A percentile compares a stretch with the other conserved stretches of the same genome.
These are phyloP conservation scores for Mortierella hygrophila DNA, from an alignment of 192 early-diverging fungal genomes.

Conservation along the genomic window DNA sequence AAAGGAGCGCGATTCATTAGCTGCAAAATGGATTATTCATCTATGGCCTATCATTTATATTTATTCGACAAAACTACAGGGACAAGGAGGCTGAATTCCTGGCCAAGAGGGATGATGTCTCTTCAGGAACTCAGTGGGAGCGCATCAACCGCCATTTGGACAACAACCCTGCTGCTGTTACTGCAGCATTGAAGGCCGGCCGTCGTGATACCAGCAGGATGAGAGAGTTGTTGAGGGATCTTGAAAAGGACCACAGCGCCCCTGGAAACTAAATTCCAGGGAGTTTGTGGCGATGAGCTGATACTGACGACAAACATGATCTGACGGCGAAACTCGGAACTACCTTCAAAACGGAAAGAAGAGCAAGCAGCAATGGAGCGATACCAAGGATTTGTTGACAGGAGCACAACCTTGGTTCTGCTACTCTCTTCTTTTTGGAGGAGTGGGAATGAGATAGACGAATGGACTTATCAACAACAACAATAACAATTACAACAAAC, in stretches of 20 bases:
- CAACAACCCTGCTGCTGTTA: slow-evolving; percentile 58
- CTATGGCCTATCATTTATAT: neutral
- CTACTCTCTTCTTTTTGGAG: neutral
- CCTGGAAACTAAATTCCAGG: slow-evolving; percentile 63
- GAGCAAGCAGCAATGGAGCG: neutral
- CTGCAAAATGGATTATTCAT: neutral
- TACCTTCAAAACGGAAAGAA: neutral
- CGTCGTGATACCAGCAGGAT: slow-evolving; percentile 75
- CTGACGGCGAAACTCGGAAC: neutral
- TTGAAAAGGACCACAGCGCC: slow-evolving; percentile 76
- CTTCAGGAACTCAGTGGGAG: slow-evolving; percentile 79
- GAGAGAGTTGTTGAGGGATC: slow-evolving; percentile 76
- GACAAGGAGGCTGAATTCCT: slow-evolving; percentile 59
- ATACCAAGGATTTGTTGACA: neutral
- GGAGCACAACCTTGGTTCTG: neutral
- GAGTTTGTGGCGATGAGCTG: neutral
- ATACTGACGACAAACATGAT: neutral
- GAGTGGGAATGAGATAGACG: neutral
- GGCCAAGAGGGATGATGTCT: slow-evolving; percentile 61
- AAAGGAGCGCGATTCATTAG: neutral
- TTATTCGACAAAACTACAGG: slow-evolving; percentile 20
- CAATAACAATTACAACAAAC: neutral
- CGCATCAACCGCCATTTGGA: slow-evolving; percentile 77
- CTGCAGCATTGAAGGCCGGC: slow-evolving; percentile 52
- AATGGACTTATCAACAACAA: neutral